Base-by-base conservation (phyloP, 1,139 yeast species). In the Zygoascus meyerae region DNA sequence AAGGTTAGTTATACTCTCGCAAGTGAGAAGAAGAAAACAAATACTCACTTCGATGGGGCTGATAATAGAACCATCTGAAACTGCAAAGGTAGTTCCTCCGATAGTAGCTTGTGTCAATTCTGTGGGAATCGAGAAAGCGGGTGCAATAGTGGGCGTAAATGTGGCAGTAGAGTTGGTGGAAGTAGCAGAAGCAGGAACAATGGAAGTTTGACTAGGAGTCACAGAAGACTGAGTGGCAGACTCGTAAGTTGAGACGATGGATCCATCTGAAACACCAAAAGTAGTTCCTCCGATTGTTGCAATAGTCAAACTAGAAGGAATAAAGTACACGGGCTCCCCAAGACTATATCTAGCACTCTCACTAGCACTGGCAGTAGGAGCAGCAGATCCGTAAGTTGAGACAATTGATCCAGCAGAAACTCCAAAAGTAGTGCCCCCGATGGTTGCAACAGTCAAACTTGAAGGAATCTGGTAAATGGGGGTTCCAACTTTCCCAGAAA, bases 261-360 rank as follows among this genome's bases (percentile, higher is more conserved):
- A 40, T 2, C 52, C 50, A 32, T 14, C 17, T 5, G 45, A 34
- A 3, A 49, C 52, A 12, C 39, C 41, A 35, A 45, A 40, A 9
- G 49, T 48, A 9, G 46, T 43, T 14, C 49, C 44, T 6, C 30
- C 42, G 5, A 46, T 40, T 9, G 51, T 48, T 3, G 47, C 51
- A 14, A 48, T 15, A n/a, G 51, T 48, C 30, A 48, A 28, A 14
- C 45, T 39, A 16, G 15, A 18, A 17, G 51, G 49, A 10, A 48
- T 44, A 10, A 29, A 11, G 32, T 34, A 48, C 5, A 44, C 15
- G 11, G 49, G 51, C 3, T 46, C 45, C 10, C 48, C 50, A n/a
- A 48, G 48, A n/a, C n/a, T 21, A 5, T 41, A 15, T 10, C 39
- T 15, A 5, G 37, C 37, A n/a, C 18, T 10, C 7, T 3, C 17